phyloP scores from a whole-genome alignment of 31 red algal species.

The Endocladia muricata region DNA sequence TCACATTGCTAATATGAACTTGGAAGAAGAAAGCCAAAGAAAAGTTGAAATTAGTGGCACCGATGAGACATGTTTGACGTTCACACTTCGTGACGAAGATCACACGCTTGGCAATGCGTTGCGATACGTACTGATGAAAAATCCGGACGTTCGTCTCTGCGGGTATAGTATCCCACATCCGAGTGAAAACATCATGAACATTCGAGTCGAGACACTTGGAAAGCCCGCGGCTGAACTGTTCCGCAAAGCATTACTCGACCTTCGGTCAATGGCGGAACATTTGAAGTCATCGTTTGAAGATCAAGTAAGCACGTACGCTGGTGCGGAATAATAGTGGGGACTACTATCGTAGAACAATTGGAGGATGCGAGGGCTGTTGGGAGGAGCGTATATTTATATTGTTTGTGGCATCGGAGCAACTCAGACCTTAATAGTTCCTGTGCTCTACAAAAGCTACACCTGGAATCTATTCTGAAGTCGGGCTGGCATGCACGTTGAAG shows the following conservation, averaged over 20 bases:
- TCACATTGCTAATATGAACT: slow-evolving; percentile 31
- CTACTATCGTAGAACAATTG: too few relatives aligned
- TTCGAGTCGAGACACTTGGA: slow-evolving; percentile 78
- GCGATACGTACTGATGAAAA: slow-evolving; percentile 84
- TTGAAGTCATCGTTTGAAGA: slow-evolving; percentile 42
- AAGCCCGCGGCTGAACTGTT: slow-evolving; percentile 55
- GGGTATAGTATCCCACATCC: slow-evolving; percentile 98
- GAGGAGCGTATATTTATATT: too few relatives aligned
- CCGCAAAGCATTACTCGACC: slow-evolving; percentile 56
- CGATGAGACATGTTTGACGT: slow-evolving; percentile 64
- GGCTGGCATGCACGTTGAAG: too few relatives aligned
- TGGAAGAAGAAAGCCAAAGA: slow-evolving; percentile 20
- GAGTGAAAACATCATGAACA: slow-evolving; percentile 90
- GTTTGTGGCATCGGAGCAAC: too few relatives aligned
- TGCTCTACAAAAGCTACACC: too few relatives aligned
- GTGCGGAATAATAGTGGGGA: too few relatives aligned
- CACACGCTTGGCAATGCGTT: slow-evolving; percentile 97
- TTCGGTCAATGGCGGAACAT: slow-evolving; percentile 44
- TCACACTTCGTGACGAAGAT: slow-evolving; percentile 81
- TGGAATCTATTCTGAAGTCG: too few relatives aligned
- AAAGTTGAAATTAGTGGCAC: slow-evolving; percentile 65
- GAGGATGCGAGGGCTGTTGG: too few relatives aligned
- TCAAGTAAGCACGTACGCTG: slow-evolving; percentile 3
- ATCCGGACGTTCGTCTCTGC: slow-evolving; percentile 73
- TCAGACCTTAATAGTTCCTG: too few relatives aligned